These are phyloP conservation scores for Hydnomerulius pinastri DNA, from an alignment of 768 basidiomycete species.

Conservation along the genomic window DNA sequence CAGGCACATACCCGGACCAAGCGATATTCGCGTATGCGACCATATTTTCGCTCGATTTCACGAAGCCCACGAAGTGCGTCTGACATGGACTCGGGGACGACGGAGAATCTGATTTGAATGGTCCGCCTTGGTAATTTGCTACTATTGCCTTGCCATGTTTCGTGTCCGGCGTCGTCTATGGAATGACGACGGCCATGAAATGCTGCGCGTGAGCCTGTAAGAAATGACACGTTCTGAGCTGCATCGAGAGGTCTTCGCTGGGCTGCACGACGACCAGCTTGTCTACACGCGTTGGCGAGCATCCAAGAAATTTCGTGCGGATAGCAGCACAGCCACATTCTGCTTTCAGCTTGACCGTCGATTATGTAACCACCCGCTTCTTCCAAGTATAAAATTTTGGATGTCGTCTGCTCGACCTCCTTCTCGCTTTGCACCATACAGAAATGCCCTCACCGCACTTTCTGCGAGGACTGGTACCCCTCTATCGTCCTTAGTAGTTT, in stretches of 20 bases:
- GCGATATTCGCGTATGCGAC: constrained; percentile 45
- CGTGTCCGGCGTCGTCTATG: constrained; percentile 27
- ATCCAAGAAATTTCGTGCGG: constrained; percentile 12
- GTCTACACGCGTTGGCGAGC: constrained; percentile 16
- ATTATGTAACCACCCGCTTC: constrained; percentile 21
- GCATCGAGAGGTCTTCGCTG: constrained; percentile 1
- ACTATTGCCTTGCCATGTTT: constrained; percentile 12
- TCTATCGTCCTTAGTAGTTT: constrained; percentile 71
- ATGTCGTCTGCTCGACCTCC: constrained; percentile 22
- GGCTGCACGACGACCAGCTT: constrained; percentile 3
- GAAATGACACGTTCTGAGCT: not conserved
- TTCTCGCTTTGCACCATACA: constrained; percentile 48
- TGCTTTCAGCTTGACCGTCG: not conserved
- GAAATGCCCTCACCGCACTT: constrained; percentile 54
- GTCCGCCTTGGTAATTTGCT: constrained; percentile 22
- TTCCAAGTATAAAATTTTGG: constrained; percentile 1
- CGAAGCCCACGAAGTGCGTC: constrained; percentile 55
- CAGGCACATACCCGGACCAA: constrained; percentile 40
- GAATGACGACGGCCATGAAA: constrained; percentile 13
- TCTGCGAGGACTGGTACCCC: constrained; percentile 74
- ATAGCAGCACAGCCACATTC: constrained; percentile 18
- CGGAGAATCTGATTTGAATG: constrained; percentile 43
- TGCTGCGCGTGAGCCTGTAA: not conserved
- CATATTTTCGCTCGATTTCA: constrained; percentile 57
- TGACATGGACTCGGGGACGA: constrained; percentile 44